Percentiles rank a stretch among this genome's conserved stretches.
phyloP scores from a whole-genome alignment of 345 rosid species.

The Heritiera fomes region DNA sequence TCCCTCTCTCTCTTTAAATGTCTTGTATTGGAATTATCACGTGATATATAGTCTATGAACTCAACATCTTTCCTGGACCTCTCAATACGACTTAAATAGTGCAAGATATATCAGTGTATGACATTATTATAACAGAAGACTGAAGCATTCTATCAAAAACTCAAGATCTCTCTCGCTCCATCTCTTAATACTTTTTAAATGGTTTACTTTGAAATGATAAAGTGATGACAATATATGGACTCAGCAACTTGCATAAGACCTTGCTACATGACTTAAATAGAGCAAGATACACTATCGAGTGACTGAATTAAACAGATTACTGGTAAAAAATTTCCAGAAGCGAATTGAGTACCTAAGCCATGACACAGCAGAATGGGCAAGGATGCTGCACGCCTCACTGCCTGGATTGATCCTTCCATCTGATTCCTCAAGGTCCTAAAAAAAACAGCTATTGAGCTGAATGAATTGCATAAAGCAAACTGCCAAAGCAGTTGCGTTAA shows the following conservation, averaged over 20 bases:
- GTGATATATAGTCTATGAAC: neutral
- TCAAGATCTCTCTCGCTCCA: neutral
- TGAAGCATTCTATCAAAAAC: neutral
- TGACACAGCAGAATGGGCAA: conserved; percentile 62
- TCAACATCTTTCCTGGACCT: neutral
- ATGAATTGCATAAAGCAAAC: conserved; percentile 22
- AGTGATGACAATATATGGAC: neutral
- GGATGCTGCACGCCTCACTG: conserved; percentile 57
- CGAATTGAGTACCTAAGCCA: conserved; percentile 45
- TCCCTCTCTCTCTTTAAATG: neutral
- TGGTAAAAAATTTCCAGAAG: neutral
- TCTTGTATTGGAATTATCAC: neutral
- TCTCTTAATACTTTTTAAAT: neutral
- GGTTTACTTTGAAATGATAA: neutral
- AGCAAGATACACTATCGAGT: neutral
- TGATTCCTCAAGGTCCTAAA: conserved; percentile 57
- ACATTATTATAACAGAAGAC: too few relatives aligned
- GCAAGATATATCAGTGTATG: neutral
- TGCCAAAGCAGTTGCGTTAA: neutral
- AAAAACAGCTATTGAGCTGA: conserved; percentile 17
- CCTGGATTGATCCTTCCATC: conserved; percentile 53
- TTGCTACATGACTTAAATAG: neutral
- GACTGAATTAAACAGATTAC: neutral
- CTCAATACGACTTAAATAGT: neutral
- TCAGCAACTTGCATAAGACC: neutral